These are phyloP conservation scores for Paecilomyces formosus DNA, from an alignment of 2,329 filamentous ascomycete genomes.

Conservation along the genomic window DNA sequence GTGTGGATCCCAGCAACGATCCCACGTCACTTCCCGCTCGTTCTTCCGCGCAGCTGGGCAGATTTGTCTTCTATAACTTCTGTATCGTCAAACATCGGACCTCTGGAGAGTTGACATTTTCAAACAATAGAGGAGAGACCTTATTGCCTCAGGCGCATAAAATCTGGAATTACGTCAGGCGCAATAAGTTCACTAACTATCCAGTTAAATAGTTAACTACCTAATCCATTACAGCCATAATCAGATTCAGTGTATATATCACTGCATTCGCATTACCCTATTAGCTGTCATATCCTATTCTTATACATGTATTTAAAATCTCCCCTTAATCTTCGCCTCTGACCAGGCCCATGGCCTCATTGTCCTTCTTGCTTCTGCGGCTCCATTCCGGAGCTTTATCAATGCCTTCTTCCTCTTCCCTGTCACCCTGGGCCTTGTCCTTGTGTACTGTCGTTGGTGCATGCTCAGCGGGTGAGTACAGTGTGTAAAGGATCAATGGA, in stretches of 20 bases:
- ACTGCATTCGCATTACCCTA: background rate
- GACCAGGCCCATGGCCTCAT: conserved; percentile 50
- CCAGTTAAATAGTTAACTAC: too few species aligned
- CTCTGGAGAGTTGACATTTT: too few species aligned
- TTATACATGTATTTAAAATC: background rate
- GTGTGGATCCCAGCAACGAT: background rate
- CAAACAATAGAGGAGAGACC: too few species aligned
- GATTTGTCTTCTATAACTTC: too few species aligned
- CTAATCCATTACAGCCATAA: too few species aligned
- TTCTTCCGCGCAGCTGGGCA: background rate
- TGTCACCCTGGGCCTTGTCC: conserved; percentile 57
- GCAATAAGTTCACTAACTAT: too few species aligned
- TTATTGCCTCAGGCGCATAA: too few species aligned
- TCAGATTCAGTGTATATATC: background rate
- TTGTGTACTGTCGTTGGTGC: conserved; percentile 52
- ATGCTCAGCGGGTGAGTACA: conserved; percentile 59
- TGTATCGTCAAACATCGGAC: too few species aligned
- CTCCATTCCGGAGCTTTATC: conserved; percentile 57
- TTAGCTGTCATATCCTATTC: conserved; percentile 1
- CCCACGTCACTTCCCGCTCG: conserved; percentile 26
- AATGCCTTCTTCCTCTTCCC: conserved; percentile 53
- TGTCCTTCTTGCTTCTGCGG: conserved; percentile 48
- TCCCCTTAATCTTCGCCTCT: conserved; percentile 24
- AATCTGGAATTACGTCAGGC: too few species aligned
- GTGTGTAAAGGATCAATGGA: conserved; percentile 55